Base-by-base conservation (phyloP, 441 rosid genomes). In the Mallotus repandus region DNA sequence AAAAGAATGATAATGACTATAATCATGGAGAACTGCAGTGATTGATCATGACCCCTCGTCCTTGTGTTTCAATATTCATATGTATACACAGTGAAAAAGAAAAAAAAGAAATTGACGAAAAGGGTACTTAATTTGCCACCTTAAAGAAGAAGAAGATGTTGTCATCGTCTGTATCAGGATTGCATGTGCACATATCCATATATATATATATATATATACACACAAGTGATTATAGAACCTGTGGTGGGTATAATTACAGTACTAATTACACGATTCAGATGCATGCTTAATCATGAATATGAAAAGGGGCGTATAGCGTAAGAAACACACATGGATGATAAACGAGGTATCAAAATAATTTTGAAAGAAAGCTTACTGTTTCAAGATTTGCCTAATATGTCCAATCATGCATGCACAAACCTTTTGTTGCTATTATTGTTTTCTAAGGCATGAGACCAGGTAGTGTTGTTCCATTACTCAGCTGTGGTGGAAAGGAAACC, bases 311-410 rank as follows among this genome's bases (percentile, higher is more conserved):
- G 22, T 35, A 35, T 35, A 14, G 70, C 69, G 35, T 70, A 70
- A 7, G 18, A 69, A 61, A 29, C 62, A 57, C 38, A 70, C 14
- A 35, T 38, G 21, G 41, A 43, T 9, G 22, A 43, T 13, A 38
- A 4, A 70, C n/a, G 49, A 52, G 11, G 9, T 4, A 0, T 10
- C 41, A 54, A 6, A 41, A 67, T 63, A 52, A 68, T 38, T 21
- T 69, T 19, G 38, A 29, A 25, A 43, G 16, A 19, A 35, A 69
- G 62, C 72, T 14, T 57, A 18, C 19, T 43, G 68, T 73, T 19
- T 41, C 54, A 81, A 81, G 86, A 22, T 69, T 79, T 79, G 38
- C 83, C 75, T 6, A 38, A 52, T 62, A 43, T 25, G 69, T 52
- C 64, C 46, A 72, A 76, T 63, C 74, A 71, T 35, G 41, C 41